phyloP scores from a whole-genome alignment of 768 basidiomycete genomes.

The Tylopilus plumbeoviolaceoides region DNA sequence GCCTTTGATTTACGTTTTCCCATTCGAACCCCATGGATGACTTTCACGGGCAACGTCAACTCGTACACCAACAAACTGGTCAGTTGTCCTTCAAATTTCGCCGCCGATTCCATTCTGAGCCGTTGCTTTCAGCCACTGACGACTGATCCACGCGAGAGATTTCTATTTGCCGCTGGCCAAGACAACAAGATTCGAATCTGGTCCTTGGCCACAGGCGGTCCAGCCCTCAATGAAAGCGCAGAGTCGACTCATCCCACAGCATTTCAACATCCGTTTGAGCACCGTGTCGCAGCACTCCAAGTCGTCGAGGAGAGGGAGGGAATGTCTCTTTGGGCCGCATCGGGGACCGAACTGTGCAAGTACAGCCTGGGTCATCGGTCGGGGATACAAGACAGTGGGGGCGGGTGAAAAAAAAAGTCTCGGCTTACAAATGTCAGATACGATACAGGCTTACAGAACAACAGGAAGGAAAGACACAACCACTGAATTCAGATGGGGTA shows the following conservation, averaged over 20 bases:
- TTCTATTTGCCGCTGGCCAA: constrained; percentile 67
- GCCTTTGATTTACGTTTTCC: constrained; percentile 61
- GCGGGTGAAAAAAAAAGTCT: neutral
- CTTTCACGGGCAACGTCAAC: constrained; percentile 58
- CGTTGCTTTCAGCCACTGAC: constrained; percentile 51
- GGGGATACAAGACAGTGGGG: neutral
- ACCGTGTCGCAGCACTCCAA: constrained; percentile 46
- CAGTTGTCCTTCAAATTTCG: constrained; percentile 18
- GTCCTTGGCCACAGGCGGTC: constrained; percentile 56
- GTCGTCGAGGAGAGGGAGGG: constrained; percentile 40
- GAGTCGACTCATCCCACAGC: constrained; percentile 16
- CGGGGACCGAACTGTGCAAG: constrained; percentile 41
- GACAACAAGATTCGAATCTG: constrained; percentile 64
- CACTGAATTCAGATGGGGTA: neutral
- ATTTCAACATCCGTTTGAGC: constrained; percentile 34
- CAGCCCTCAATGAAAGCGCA: constrained; percentile 15
- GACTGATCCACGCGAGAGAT: constrained; percentile 50
- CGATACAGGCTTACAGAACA: constrained; percentile 13
- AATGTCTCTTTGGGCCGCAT: constrained; percentile 51
- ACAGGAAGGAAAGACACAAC: neutral
- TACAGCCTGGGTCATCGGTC: constrained; percentile 46
- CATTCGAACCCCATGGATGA: constrained; percentile 39
- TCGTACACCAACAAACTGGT: constrained; percentile 49
- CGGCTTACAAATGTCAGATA: constrained; percentile 1
- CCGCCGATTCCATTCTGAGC: constrained; percentile 2